A percentile compares a stretch with the other conserved stretches of the same genome.
These are phyloP conservation scores for Triangularia setosa DNA, from an alignment of 2,329 filamentous ascomycete species.

Conservation along the genomic window DNA sequence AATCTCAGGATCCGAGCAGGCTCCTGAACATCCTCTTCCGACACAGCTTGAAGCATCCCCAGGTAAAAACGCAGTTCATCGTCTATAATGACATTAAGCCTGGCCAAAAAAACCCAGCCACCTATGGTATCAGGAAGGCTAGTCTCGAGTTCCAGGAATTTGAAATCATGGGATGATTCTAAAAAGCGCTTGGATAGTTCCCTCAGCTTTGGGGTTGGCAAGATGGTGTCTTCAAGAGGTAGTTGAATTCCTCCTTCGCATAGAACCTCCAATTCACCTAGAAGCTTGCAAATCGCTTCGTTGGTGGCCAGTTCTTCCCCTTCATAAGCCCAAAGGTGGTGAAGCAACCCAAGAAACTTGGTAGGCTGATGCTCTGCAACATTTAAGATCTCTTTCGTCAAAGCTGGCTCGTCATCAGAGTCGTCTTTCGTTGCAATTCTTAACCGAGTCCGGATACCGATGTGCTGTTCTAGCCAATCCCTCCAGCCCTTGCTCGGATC, in stretches of 20 bases:
- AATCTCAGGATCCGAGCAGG: not conserved
- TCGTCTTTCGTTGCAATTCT: not conserved
- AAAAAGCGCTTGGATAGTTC: not conserved
- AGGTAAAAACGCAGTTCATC: constrained; percentile 3
- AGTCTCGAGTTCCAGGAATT: constrained; percentile 4
- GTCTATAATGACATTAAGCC: not conserved
- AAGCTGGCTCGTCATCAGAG: not conserved
- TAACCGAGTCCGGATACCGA: not conserved
- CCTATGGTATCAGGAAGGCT: not conserved
- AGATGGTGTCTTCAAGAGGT: not conserved
- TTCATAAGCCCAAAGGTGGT: constrained; percentile 3
- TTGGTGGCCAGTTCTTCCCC: not conserved
- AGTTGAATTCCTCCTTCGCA: constrained; percentile 1
- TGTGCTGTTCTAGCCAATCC: not conserved
- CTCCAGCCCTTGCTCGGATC: not conserved
- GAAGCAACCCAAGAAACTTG: constrained; percentile 1
- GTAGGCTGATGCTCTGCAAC: not conserved
- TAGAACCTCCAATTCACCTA: constrained; percentile 4
- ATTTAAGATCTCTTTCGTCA: not conserved
- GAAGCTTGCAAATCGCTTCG: not conserved
- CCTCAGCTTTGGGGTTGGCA: constrained; percentile 5
- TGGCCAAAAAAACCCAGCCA: constrained; percentile 1
- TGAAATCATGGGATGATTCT: not conserved
- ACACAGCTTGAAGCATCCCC: not conserved
- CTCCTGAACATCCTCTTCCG: not conserved